Percentiles rank a stretch among this genome's conserved stretches.
phyloP scores from a whole-genome alignment of 768 basidiomycete genomes.

The Leccinum aurantiacum region DNA sequence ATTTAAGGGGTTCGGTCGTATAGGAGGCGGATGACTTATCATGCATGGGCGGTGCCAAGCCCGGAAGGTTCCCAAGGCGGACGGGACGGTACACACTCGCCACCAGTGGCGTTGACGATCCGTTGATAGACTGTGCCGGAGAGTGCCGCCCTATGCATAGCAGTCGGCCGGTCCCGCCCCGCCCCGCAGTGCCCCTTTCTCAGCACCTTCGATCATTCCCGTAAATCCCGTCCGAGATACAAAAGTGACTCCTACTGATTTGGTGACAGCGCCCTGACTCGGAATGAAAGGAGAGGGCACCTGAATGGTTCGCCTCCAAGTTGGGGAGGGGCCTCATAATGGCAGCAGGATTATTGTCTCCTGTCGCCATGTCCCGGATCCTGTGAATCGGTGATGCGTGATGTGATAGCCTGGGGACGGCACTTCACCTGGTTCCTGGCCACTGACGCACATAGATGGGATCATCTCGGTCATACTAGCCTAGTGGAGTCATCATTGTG shows the following conservation, averaged over 20 bases:
- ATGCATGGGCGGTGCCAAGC: background rate
- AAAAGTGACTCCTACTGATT: background rate
- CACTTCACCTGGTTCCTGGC: slow-evolving; percentile 13
- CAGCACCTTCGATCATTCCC: background rate
- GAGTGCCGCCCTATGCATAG: background rate
- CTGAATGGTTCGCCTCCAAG: slow-evolving; percentile 8
- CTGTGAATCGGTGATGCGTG: slow-evolving; percentile 12
- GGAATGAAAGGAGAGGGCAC: slow-evolving; percentile 5
- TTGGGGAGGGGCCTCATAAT: background rate
- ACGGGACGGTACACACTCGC: background rate
- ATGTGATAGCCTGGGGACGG: slow-evolving; percentile 3
- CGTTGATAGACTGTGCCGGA: background rate
- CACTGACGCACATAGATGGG: slow-evolving; percentile 18
- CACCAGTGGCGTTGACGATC: background rate
- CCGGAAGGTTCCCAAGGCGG: background rate
- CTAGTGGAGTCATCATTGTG: slow-evolving; percentile 13
- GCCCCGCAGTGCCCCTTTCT: background rate
- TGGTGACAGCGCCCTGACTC: background rate
- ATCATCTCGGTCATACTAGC: background rate
- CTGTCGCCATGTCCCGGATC: slow-evolving; percentile 1
- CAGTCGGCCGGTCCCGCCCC: background rate
- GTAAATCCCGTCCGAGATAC: background rate
- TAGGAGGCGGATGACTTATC: slow-evolving; percentile 6
- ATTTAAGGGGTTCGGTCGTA: slow-evolving; percentile 1
- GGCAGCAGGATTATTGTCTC: background rate